Conservation (phyloP, 208 protist genomes). For the Trypanosoma brucei region DNA sequence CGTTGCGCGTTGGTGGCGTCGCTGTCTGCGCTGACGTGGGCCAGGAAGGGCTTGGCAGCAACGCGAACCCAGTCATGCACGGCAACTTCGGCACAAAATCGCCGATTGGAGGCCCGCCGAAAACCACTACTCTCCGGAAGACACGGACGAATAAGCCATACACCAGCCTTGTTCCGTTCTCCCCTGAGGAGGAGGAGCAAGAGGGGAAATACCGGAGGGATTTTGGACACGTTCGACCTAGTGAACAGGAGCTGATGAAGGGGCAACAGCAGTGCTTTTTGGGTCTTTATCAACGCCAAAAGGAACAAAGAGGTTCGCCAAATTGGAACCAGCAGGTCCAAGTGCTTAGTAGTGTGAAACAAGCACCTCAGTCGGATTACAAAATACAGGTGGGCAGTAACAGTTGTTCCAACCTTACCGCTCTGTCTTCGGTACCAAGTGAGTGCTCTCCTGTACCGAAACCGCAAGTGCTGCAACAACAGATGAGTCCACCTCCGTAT, state of each 20-base stretch:
- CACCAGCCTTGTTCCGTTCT: neutral
- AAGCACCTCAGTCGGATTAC: neutral
- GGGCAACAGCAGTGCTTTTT: neutral
- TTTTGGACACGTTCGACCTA: neutral
- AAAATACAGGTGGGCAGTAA: neutral
- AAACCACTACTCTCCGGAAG: neutral
- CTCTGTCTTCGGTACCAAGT: neutral
- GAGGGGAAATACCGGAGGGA: neutral
- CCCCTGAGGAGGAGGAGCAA: neutral
- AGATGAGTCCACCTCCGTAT: conserved; percentile 4
- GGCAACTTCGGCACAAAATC: neutral
- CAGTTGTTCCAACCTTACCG: neutral
- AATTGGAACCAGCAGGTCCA: neutral
- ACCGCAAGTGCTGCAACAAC: conserved; percentile 4
- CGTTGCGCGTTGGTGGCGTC: neutral
- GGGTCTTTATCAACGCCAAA: neutral
- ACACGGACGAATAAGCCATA: conserved; percentile 14
- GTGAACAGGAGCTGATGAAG: neutral
- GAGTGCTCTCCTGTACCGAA: neutral
- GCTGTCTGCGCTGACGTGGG: neutral
- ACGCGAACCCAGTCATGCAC: neutral
- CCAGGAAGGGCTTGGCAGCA: neutral
- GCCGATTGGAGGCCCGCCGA: neutral
- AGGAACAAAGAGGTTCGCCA: neutral
- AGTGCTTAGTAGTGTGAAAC: neutral